Conservation (phyloP, 2,329 filamentous ascomycete genomes). For the Phialophora chinensis region DNA sequence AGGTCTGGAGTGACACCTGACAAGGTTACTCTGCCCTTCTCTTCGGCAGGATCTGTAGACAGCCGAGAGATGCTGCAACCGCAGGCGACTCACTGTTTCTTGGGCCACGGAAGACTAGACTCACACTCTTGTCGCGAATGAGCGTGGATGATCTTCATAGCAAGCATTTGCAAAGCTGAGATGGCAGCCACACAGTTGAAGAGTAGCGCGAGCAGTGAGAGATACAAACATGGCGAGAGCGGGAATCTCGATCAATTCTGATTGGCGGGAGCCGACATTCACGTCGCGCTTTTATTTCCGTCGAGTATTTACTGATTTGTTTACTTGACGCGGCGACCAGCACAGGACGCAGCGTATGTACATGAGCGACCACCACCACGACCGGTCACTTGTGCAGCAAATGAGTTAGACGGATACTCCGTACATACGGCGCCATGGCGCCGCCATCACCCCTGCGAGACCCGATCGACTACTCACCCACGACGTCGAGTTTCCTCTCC, state of each 20-base stretch:
- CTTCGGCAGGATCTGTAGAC: too few relatives aligned
- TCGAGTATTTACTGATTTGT: background rate
- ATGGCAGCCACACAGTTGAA: too few relatives aligned
- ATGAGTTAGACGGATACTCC: background rate
- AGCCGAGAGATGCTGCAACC: too few relatives aligned
- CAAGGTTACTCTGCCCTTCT: too few relatives aligned
- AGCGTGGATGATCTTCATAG: too few relatives aligned
- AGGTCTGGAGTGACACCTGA: too few relatives aligned
- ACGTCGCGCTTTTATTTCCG: background rate
- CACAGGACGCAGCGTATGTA: background rate
- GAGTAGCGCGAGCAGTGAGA: background rate
- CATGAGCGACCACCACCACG: too few relatives aligned
- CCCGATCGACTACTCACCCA: constrained; percentile 19
- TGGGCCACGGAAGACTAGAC: too few relatives aligned
- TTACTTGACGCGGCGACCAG: background rate
- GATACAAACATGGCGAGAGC: too few relatives aligned
- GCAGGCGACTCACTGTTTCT: too few relatives aligned
- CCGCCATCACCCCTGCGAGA: constrained; percentile 15
- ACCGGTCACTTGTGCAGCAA: background rate
- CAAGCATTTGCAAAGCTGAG: too few relatives aligned
- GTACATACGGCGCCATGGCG: constrained; percentile 6
- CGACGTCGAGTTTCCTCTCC: constrained; percentile 17
- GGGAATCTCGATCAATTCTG: background rate
- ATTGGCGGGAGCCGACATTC: constrained; percentile 12
- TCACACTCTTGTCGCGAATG: too few relatives aligned